Evolutionary conservation across 176 grass and related monocot species (phyloP).

Genomic region (Sorghum bicolor): DNA sequence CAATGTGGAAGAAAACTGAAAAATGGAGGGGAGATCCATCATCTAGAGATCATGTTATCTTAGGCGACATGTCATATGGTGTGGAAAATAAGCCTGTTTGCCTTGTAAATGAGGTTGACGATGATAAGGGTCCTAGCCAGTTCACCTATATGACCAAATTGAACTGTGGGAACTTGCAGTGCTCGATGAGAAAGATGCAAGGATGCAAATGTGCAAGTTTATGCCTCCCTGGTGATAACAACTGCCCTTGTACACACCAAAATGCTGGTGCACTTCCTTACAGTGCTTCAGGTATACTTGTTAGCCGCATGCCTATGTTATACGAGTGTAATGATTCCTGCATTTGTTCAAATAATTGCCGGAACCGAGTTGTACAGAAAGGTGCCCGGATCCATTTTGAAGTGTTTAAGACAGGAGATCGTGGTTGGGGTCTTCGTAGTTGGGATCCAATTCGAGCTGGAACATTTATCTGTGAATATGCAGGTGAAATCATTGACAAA

Average conservation of each 20-base stretch:
- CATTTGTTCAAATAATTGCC: conserved; percentile 51
- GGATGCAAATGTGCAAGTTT: conserved; percentile 54
- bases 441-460: conserved; percentile 80
- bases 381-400: conserved; percentile 66
- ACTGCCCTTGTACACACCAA: conserved; percentile 51
- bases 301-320: conserved; percentile 53
- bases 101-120: conserved; percentile 75
- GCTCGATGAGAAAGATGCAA: conserved; percentile 38
- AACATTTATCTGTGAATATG: conserved; percentile 76
- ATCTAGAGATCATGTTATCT: conserved; percentile 50
- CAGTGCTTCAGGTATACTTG: conserved; percentile 63
- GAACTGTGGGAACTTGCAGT: conserved; percentile 32
- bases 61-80: conserved; percentile 56
- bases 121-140: conserved; percentile 50
- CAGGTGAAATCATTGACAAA: conserved; percentile 62
- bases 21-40: conserved; percentile 70
- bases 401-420: conserved; percentile 63
- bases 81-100: conserved; percentile 70
- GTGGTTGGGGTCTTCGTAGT: conserved; percentile 71
- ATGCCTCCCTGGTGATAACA: conserved; percentile 64
- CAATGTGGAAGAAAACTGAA: conserved; percentile 70
- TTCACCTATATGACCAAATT: conserved; percentile 59
- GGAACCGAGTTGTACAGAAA: conserved; percentile 63
- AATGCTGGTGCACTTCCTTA: conserved; percentile 72
- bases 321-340: conserved; percentile 65